Base-by-base conservation (phyloP, 768 basidiomycete genomes). In the Tricholoma flavovirens region DNA sequence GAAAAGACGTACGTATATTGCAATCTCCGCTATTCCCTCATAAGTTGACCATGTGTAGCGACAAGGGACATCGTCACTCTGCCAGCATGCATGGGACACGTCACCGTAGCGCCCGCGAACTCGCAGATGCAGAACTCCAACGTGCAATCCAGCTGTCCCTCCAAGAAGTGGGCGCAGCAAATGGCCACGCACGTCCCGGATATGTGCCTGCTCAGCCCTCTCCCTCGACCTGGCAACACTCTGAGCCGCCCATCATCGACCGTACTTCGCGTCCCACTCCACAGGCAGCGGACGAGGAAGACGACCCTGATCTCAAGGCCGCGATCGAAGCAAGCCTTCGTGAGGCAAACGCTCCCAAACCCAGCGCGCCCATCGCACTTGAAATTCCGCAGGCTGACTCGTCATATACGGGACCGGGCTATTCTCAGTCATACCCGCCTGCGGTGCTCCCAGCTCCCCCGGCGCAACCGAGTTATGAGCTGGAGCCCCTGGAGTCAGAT, bases 291-390 rank as follows among this genome's bases (percentile, higher is more conserved):
- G 73, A 69, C 3, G 83, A 77, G 10, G 95, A 96, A 30, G 90
- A 96, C 3, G 96, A 99, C 69, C 89, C 90, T 10, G 94, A 98
- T 56, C 75, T 99, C 17, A 83, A 79, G 56, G 90, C 96, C 17
- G 97, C 97, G 0, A 99, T 99, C 51, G 93, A 98, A 66, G 97
- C 97, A 0, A 93, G 90, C 66, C 70, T 99, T 59, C 79, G 86
- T n/a, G 97, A 99, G 63, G 86, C 82, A 2, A 84, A 78, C 56
- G 85, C 88, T 10, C 87, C 87, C 0, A 83, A 78, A 59, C 85
- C 92, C 6, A 92, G 90, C 62, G 90, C 90, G 0, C 93, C 93
- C 0, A 69, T 80, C 15, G 81, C 77, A 9, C 63, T 81, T 6
- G 82, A 87, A 51, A 76, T 81, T 2, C 75, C 82, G 3, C 54